Conservation (phyloP, 805 yeast genomes). For the Candida sphagnicola region DNA sequence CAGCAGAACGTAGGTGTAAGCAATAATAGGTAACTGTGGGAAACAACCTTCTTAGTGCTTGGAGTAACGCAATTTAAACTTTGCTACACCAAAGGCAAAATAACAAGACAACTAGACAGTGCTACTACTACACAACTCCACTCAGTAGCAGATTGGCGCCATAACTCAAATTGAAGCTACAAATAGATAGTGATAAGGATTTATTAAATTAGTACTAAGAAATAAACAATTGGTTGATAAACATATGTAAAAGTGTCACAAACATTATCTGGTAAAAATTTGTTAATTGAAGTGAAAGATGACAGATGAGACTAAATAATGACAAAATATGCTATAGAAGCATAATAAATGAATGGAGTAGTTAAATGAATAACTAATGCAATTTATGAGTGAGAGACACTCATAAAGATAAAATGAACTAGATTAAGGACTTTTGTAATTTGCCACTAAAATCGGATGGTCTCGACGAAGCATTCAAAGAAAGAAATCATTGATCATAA, state of each 20-base stretch:
- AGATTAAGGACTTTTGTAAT: too few relatives aligned
- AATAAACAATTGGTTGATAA: background rate
- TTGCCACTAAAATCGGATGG: too few relatives aligned
- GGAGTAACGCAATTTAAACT: too few relatives aligned
- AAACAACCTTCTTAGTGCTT: too few relatives aligned
- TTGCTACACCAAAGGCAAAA: too few relatives aligned
- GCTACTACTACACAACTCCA: too few relatives aligned
- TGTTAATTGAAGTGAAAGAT: background rate
- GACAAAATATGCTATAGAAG: background rate
- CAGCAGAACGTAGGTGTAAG: too few relatives aligned
- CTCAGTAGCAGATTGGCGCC: too few relatives aligned
- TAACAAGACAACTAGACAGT: too few relatives aligned
- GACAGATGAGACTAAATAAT: conserved; percentile 1
- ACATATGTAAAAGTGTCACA: background rate
- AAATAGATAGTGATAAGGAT: background rate
- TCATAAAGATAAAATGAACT: background rate
- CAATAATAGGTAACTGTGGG: too few relatives aligned
- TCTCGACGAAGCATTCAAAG: conserved; percentile 29
- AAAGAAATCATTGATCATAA: conserved; percentile 41
- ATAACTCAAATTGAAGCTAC: too few relatives aligned
- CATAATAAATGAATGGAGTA: background rate
- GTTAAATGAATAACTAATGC: background rate
- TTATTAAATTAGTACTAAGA: background rate
- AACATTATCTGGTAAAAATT: background rate
- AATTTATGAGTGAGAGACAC: background rate